Evolutionary conservation across 371 early-diverging fungal species (phyloP).

Genomic region (Choanephora cucurbitarum): DNA sequence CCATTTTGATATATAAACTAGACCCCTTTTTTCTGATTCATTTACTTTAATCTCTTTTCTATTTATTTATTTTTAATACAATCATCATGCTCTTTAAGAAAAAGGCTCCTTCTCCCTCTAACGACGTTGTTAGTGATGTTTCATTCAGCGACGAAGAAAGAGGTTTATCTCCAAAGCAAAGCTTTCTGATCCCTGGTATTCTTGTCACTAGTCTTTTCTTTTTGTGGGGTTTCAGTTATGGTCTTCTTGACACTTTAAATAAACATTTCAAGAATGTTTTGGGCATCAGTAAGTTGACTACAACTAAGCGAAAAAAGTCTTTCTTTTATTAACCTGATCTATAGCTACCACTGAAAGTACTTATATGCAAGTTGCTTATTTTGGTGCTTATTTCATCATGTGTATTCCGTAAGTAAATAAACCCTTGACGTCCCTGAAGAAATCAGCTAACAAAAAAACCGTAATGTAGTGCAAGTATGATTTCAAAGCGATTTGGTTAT

Average conservation of each 20-base stretch:
- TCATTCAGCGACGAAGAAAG: neutral
- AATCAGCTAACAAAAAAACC: neutral
- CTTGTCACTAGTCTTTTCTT: conserved; percentile 49
- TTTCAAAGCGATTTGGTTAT: conserved; percentile 46
- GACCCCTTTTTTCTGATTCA: neutral
- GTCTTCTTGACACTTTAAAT: conserved; percentile 49
- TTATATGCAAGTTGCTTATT: conserved; percentile 53
- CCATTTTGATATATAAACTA: neutral
- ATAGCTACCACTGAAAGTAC: conserved; percentile 49
- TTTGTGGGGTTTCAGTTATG: conserved; percentile 55
- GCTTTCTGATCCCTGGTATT: conserved; percentile 24
- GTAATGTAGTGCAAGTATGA: conserved; percentile 40
- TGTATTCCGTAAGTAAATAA: conserved; percentile 49
- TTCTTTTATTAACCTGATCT: neutral
- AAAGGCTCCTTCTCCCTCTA: neutral
- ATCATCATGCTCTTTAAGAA: neutral
- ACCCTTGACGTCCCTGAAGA: neutral
- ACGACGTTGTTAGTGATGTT: neutral
- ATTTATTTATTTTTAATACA: neutral
- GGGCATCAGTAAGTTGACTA: conserved; percentile 35
- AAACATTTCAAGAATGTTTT: conserved; percentile 48
- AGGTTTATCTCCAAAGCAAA: neutral
- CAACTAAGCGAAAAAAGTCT: neutral
- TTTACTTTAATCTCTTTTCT: neutral
- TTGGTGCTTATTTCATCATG: conserved; percentile 51